phyloP scores from a whole-genome alignment of 2,329 filamentous ascomycete species.

The Aspergillus thermomutatus region DNA sequence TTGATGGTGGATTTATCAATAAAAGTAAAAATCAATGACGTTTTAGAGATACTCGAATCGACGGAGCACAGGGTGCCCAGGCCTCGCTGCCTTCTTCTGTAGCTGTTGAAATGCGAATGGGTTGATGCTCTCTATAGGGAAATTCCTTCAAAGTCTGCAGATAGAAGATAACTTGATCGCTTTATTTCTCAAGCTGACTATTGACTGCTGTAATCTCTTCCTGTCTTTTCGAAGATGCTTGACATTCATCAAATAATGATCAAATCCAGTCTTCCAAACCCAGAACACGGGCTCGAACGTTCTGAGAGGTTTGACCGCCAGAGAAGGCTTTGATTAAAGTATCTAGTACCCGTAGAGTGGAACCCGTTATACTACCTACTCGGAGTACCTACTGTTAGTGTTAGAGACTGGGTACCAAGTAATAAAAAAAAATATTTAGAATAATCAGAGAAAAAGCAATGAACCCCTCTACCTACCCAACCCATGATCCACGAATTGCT shows the following conservation, averaged over 20 bases:
- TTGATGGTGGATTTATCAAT: neutral
- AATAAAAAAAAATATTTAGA: neutral
- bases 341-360: constrained; percentile 15
- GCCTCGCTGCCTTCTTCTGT: too few relatives aligned
- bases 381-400: neutral
- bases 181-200: neutral
- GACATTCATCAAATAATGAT: constrained; percentile 6
- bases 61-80: neutral
- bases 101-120: too few relatives aligned
- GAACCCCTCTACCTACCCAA: neutral
- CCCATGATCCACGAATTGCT: neutral
- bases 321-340: constrained; percentile 16
- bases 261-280: constrained; percentile 10
- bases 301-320: constrained; percentile 18
- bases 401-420: neutral
- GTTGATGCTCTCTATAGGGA: too few relatives aligned
- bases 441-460: neutral
- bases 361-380: neutral
- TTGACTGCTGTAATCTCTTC: neutral
- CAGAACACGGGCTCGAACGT: constrained; percentile 18
- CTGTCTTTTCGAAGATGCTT: constrained; percentile 2
- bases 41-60: neutral
- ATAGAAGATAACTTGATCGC: neutral
- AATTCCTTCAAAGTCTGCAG: neutral
- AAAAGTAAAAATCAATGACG: neutral